These are phyloP conservation scores for Pichia membranifaciens DNA, from an alignment of 805 yeast species.

Conservation along the genomic window DNA sequence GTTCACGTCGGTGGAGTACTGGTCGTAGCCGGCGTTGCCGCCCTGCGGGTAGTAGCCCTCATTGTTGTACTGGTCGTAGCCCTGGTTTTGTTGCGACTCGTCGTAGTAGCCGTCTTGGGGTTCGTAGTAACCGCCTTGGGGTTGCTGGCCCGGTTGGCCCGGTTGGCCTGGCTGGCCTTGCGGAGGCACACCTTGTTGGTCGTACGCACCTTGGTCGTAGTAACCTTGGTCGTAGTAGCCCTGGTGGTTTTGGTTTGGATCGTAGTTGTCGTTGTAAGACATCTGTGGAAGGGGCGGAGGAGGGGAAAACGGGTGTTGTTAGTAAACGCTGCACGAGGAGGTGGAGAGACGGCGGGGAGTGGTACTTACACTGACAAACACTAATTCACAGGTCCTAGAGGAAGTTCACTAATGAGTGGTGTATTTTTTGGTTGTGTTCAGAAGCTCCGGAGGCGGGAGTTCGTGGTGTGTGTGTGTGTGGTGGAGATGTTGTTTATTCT, in stretches of 20 bases:
- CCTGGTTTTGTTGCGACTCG: constrained; percentile 47
- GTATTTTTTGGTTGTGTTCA: too few relatives aligned
- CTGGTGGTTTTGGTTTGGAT: constrained; percentile 32
- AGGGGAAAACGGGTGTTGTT: constrained; percentile 3
- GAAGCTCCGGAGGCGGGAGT: too few relatives aligned
- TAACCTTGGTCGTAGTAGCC: constrained; percentile 26
- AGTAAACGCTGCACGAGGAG: constrained; percentile 2
- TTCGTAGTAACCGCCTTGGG: constrained; percentile 25
- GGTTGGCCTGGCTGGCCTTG: constrained; percentile 21
- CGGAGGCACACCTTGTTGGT: constrained; percentile 25
- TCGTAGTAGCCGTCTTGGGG: constrained; percentile 27
- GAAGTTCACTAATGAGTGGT: too few relatives aligned
- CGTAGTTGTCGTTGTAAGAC: constrained; percentile 58
- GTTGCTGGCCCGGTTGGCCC: constrained; percentile 27
- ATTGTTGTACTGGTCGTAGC: constrained; percentile 36
- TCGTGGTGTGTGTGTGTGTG: too few relatives aligned
- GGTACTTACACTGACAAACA: background rate
- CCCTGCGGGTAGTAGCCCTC: constrained; percentile 16
- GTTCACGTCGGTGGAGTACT: constrained; percentile 17
- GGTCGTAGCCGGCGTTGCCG: constrained; percentile 21
- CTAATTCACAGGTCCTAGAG: too few relatives aligned
- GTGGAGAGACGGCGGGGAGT: background rate
- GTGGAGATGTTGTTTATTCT: too few relatives aligned
- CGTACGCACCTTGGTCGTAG: constrained; percentile 19
- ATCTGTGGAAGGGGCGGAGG: constrained; percentile 31